Percentiles rank a stretch among this genome's conserved stretches.
These are phyloP conservation scores for Mallotus japonicus DNA, from an alignment of 441 rosid genomes.

Conservation along the genomic window DNA sequence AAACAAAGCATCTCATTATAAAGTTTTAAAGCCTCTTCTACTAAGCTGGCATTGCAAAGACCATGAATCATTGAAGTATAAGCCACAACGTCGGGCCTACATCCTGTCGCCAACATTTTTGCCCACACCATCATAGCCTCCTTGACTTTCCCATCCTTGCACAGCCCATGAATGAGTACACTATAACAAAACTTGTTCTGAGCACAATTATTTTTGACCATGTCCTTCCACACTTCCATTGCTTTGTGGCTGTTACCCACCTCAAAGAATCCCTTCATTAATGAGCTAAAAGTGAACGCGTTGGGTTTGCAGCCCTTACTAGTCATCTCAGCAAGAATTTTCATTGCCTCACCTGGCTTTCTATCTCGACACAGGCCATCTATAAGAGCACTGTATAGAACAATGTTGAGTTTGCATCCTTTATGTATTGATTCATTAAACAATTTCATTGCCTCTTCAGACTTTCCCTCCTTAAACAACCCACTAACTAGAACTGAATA, in stretches of 20 bases:
- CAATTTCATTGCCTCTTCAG: constrained; percentile 58
- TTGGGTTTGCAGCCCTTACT: constrained; percentile 62
- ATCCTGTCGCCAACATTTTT: constrained; percentile 67
- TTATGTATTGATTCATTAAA: constrained; percentile 60
- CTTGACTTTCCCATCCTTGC: constrained; percentile 55
- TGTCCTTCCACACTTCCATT: constrained; percentile 68
- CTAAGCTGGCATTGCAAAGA: constrained; percentile 49
- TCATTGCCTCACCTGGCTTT: constrained; percentile 62
- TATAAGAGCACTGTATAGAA: constrained; percentile 68
- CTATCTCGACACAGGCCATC: constrained; percentile 78
- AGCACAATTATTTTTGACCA: constrained; percentile 38
- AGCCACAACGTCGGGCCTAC: constrained; percentile 75
- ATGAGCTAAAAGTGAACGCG: constrained; percentile 81
- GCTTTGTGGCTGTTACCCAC: constrained; percentile 60
- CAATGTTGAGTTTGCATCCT: constrained; percentile 51
- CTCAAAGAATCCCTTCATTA: constrained; percentile 80
- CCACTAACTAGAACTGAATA: constrained; percentile 13
- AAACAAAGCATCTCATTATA: constrained; percentile 85
- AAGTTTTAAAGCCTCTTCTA: constrained; percentile 67
- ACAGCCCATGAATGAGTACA: constrained; percentile 75
- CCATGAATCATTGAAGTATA: constrained; percentile 81
- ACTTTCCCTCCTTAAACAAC: constrained; percentile 27
- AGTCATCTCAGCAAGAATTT: constrained; percentile 54
- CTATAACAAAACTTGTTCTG: constrained; percentile 67
- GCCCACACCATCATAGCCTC: constrained; percentile 80